Evolutionary conservation across 179 eudicot species (phyloP), one percentile per base, ranked within the genome.

Genomic region (Drosera spatulata): DNA sequence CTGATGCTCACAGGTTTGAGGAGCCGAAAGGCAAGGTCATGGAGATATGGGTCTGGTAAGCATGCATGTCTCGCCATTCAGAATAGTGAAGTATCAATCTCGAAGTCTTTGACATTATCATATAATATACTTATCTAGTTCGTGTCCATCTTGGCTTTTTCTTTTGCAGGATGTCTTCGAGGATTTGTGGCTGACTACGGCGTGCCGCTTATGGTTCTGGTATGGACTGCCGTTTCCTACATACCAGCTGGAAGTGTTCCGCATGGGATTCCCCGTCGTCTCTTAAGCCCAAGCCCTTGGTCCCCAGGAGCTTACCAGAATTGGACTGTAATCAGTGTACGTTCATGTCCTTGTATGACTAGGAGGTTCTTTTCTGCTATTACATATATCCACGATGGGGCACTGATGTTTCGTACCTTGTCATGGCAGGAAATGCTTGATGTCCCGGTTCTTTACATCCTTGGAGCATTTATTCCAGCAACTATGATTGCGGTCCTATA

Each of bases 271-370:
- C 97, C 97, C 43, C 71, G 96, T 41, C 85, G 96, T 15, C 91
- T 91, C 53, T 78, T 81, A 47, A 91, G 97, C 79, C 97, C 97
- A 4, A 87, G 87, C 69, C 96, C 97, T 7, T 91, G 97, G 97
- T 85, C 96, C 3, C 97, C 91, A 48, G 97, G 96, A 49, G 97
- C 97, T 50, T 91, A 87, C 69, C 82, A 77, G 56, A 91, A 91
- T 53, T 91, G 96, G 97, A 85, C 96, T 0, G 96, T 91, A 22
- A 66, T 91, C 52, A 87, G 81, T 85, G 97, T 66, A 74, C 8
- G 45, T 43, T 43, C 8, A 43, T 4, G 45, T 43, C 45, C 45
- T 43, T 43, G 45, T 43, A 43, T 7, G 39, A 46, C 45, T 22
- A 59, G 33, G 33, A 22, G 33, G 33, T 22, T 22, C 33, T 22